Evolutionary conservation across 352 stramenopile genomes (phyloP), one percentile per base, ranked within the genome.

Genomic region (Elongisporangium prolatum): DNA sequence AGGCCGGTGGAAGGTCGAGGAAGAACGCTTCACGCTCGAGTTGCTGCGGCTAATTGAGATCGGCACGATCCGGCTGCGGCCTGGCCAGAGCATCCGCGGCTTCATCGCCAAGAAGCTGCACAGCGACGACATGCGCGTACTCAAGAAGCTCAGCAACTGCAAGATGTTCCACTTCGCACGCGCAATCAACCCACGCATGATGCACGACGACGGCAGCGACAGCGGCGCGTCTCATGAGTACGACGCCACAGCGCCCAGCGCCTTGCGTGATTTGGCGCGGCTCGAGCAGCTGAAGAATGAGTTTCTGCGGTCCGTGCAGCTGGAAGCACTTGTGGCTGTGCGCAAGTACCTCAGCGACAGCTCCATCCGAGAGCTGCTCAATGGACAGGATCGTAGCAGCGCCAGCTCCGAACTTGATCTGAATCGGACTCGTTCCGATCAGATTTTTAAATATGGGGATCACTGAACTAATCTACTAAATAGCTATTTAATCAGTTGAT

Each of bases 61-160:
- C 52, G 81, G 79, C 11, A 72, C 65, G 9, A 85, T 93, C 28
- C 65, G 76, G 0, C 65, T 93, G 10, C 68, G 74, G 16, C 75
- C 85, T 18, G 76, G 79, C 24, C 78, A 91, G 64, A 89, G 74
- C 52, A 82, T 92, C 50, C 83, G 83, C 7, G 72, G 71, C 0
- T 92, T 86, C 63, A 75, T 92, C 50, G 77, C 80, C 28, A 79
- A 89, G 55, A 89, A 87, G 56, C 65, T 91, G 24, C 80, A 93
- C 64, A 91, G 80, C 44, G 80, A 92, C 50, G 80, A 90, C 61
- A 90, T 92, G 83, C 83, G 83, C 17, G 83, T 91, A 56, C 72
- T 92, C 52, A 92, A 93, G 68, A 93, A 93, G 64, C 63, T 93
- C 7, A 88, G 73, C 73, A 93, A 91, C 56, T 93, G 78, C 66